A percentile compares a stretch with the other conserved stretches of the same genome.
These are phyloP conservation scores for Synchytrium microbalum DNA, from an alignment of 371 early-diverging fungal species.

Conservation along the genomic window DNA sequence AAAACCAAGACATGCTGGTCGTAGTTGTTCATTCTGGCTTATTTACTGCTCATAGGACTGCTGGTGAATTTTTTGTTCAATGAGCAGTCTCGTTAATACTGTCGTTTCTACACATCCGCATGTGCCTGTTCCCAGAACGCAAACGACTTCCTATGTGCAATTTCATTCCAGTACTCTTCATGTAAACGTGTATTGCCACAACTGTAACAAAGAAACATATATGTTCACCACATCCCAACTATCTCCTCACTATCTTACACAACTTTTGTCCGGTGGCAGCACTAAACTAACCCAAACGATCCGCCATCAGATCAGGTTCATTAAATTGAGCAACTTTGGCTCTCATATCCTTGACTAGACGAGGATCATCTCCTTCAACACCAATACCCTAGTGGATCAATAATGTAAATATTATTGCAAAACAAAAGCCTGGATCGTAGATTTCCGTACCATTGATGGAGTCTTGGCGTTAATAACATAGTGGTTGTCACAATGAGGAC, in stretches of 20 bases:
- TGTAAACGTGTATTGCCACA: too few relatives aligned
- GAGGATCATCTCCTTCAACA: constrained; percentile 87
- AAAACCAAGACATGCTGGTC: too few relatives aligned
- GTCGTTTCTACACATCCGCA: too few relatives aligned
- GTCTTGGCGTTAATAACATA: constrained; percentile 89
- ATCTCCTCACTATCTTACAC: constrained; percentile 2
- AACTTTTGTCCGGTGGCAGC: background rate
- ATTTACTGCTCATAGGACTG: too few relatives aligned
- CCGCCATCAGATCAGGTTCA: constrained; percentile 4
- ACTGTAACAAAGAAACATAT: too few relatives aligned
- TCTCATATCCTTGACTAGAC: constrained; percentile 41
- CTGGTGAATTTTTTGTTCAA: too few relatives aligned
- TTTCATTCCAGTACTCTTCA: too few relatives aligned
- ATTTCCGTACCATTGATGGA: constrained; percentile 51
- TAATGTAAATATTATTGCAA: constrained; percentile 5
- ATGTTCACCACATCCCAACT: too few relatives aligned
- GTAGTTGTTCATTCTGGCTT: too few relatives aligned
- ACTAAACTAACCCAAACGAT: constrained; percentile 5
- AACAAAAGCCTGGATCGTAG: constrained; percentile 1
- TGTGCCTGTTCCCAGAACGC: too few relatives aligned
- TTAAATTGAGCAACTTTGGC: constrained; percentile 14
- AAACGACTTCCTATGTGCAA: too few relatives aligned
- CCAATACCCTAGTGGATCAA: constrained; percentile 44
- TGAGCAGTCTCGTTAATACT: too few relatives aligned
- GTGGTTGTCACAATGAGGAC: constrained; percentile 96